Evolutionary conservation across 306 rosid genomes (phyloP).

Genomic region (Prunus fruticosa): DNA sequence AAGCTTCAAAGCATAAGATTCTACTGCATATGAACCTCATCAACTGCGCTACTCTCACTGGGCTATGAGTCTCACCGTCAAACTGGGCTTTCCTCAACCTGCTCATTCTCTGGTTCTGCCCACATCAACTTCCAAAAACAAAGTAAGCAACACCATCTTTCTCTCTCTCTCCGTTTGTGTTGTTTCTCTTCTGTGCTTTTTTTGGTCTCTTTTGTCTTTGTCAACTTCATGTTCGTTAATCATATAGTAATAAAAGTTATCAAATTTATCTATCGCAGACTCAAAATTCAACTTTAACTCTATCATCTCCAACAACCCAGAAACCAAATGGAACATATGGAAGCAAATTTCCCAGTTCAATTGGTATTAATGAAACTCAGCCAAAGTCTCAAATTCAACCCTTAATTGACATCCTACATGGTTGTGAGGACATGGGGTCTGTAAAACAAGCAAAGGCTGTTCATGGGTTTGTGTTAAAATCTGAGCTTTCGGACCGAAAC

Average conservation of each 20-base stretch:
- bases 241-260: not conserved
- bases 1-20: too few species aligned
- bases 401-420: slow-evolving; percentile 52
- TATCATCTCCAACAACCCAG: slow-evolving; percentile 12
- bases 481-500: slow-evolving; percentile 35
- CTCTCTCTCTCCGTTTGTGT: not conserved
- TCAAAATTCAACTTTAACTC: slow-evolving; percentile 23
- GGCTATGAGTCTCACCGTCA: slow-evolving; percentile 34
- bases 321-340: slow-evolving; percentile 17
- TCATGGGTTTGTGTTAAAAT: slow-evolving; percentile 60
- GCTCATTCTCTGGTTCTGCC: slow-evolving; percentile 5
- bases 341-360: slow-evolving; percentile 20
- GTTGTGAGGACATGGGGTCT: slow-evolving; percentile 34
- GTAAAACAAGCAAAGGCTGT: slow-evolving; percentile 37
- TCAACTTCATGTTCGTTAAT: not conserved
- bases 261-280: slow-evolving; percentile 19
- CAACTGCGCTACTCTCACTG: too few species aligned
- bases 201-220: not conserved
- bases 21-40: too few species aligned
- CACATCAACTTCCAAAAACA: slow-evolving; percentile 24
- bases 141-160: slow-evolving; percentile 13
- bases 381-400: slow-evolving; percentile 30
- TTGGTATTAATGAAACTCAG: slow-evolving; percentile 24
- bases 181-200: not conserved
- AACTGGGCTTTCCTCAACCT: slow-evolving; percentile 26